Base-by-base conservation (phyloP, 768 basidiomycete genomes). In the Boletus tylopilopsis region DNA sequence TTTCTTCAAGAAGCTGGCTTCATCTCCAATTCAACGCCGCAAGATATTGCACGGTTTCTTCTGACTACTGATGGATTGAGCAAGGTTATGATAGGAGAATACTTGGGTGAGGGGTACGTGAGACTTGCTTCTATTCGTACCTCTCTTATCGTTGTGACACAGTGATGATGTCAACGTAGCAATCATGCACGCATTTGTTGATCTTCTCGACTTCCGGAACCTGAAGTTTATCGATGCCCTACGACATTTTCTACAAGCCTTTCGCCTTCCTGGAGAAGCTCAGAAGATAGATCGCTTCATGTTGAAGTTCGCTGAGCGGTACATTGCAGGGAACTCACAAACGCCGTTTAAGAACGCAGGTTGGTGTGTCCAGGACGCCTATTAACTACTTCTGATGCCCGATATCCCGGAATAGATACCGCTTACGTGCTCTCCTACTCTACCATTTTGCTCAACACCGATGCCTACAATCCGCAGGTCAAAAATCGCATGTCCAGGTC, bases 201-300 rank as follows among this genome's bases (percentile, higher is more conserved):
- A 98, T 66, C 70, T 84, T 60, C 77, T 99, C 63, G 91, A 98
- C 54, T 91, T 99, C 69, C 80, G 77, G 36, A 82, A 85, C 51
- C 70, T 83, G 46, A 73, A 78, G 16, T 99, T 99, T 64, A 85
- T 94, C 35, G 90, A 94, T 59, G 94, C 96, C 2, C 73, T 99
- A 34, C 82, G 96, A 19, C 63, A 82, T 49, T 97, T 96, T 71
- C 72, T 99, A 23, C 96, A 99, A 67, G 81, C 92, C 4, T 98
- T 98, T 80, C 89, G 96, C 41, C 79, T 99, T 18, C 96, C 96
- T 7, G 96, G 96, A 37, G 96, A 99, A 70, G 76, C 93, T 0
- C 96, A 99, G 68, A 98, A 98, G 72, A 98, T 99, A 58, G 96
- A 99, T 77, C 85, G 96, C 9, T 98, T 82, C 72, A 94, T 99